Conservation (phyloP, 2,329 filamentous ascomycete genomes). For the Penicillium capsulatum region DNA sequence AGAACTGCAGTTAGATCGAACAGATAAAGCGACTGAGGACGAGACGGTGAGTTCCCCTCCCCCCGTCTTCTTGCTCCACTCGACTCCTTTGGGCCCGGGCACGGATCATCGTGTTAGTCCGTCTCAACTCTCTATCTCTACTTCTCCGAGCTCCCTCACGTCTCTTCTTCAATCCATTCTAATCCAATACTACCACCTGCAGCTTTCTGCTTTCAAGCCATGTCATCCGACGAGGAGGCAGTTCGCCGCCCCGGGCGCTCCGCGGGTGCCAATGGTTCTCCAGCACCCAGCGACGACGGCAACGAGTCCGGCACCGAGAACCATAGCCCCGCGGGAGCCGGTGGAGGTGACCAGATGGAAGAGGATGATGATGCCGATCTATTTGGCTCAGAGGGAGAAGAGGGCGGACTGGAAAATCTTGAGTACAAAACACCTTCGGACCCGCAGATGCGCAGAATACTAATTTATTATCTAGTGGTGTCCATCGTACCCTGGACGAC, state of each 20-base stretch:
- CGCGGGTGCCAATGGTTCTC: slow-evolving; percentile 16
- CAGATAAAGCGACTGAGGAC: slow-evolving; percentile 3
- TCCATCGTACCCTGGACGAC: slow-evolving; percentile 53
- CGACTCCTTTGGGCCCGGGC: slow-evolving; percentile 19
- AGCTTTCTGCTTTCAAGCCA: slow-evolving; percentile 10
- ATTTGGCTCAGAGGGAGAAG: slow-evolving; percentile 45
- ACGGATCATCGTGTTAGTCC: slow-evolving; percentile 24
- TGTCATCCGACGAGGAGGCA: slow-evolving; percentile 40
- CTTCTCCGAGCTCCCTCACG: neutral
- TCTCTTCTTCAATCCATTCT: neutral
- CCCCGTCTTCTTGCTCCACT: slow-evolving; percentile 8
- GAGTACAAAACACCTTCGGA: slow-evolving; percentile 25
- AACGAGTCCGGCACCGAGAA: slow-evolving; percentile 19
- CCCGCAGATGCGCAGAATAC: slow-evolving; percentile 4
- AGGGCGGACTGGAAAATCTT: slow-evolving; percentile 32
- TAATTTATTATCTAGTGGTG: slow-evolving; percentile 24
- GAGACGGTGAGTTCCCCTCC: slow-evolving; percentile 12
- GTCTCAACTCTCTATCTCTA: slow-evolving; percentile 1
- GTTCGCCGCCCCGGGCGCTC: slow-evolving; percentile 34
- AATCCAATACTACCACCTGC: neutral
- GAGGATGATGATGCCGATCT: slow-evolving; percentile 41
- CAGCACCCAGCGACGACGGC: slow-evolving; percentile 27
- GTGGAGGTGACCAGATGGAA: slow-evolving; percentile 25
- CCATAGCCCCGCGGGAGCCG: slow-evolving; percentile 2
- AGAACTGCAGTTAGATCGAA: slow-evolving; percentile 11